Conservation (phyloP, 257 asterid species). For the Sherardia arvensis region DNA sequence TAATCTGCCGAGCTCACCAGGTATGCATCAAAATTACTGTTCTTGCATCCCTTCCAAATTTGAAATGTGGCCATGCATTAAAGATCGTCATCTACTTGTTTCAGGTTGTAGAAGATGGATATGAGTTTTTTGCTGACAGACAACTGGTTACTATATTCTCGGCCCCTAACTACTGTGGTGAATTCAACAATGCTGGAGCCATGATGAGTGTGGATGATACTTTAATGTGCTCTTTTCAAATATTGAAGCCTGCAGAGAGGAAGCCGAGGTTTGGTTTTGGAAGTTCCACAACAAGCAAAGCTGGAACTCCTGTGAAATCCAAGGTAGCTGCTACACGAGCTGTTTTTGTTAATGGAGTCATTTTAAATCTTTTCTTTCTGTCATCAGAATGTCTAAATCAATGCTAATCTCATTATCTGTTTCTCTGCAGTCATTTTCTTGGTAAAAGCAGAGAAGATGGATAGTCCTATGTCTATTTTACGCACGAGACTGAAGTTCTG, state of each 20-base stretch:
- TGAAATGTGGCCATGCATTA: not conserved
- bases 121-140: slow-evolving; percentile 78
- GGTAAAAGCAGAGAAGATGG: slow-evolving; percentile 34
- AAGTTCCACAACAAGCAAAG: slow-evolving; percentile 43
- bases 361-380: not conserved
- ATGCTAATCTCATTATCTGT: not conserved
- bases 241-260: slow-evolving; percentile 69
- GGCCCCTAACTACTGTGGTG: slow-evolving; percentile 82
- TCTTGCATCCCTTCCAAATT: not conserved
- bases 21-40: slow-evolving; percentile 15
- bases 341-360: not conserved
- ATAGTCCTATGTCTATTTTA: not conserved
- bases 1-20: slow-evolving; percentile 83
- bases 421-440: slow-evolving; percentile 48
- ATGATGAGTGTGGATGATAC: slow-evolving; percentile 84
- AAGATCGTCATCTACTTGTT: not conserved
- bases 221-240: slow-evolving; percentile 85
- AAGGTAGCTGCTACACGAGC: slow-evolving; percentile 31
- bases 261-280: slow-evolving; percentile 64
- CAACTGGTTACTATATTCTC: slow-evolving; percentile 74
- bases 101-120: slow-evolving; percentile 81
- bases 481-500: slow-evolving; percentile 9
- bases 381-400: not conserved
- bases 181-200: slow-evolving; percentile 75
- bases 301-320: slow-evolving; percentile 44